Percentiles rank a stretch among this genome's conserved stretches.
Evolutionary conservation across 768 basidiomycete genomes (phyloP).

Genomic region (Collybia sp.): DNA sequence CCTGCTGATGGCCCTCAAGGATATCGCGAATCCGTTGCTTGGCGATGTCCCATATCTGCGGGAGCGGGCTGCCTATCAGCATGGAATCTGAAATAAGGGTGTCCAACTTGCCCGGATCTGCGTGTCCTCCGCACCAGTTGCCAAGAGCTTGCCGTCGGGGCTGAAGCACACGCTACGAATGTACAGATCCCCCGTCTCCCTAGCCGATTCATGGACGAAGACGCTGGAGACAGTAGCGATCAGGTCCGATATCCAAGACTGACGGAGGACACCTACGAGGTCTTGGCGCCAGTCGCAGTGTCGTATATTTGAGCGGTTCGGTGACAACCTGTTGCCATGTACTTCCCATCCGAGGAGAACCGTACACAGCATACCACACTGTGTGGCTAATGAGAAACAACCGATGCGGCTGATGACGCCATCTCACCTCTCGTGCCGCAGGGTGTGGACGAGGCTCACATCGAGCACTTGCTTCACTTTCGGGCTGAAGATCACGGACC

Average conservation of each 20-base stretch:
- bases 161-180: constrained; percentile 91
- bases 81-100: neutral
- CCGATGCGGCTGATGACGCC: neutral
- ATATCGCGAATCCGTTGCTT: constrained; percentile 73
- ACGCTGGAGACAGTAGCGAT: constrained; percentile 39
- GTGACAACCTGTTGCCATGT: constrained; percentile 93
- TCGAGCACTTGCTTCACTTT: constrained; percentile 76
- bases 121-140: constrained; percentile 89
- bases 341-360: constrained; percentile 92
- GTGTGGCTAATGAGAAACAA: neutral
- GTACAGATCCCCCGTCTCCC: constrained; percentile 79
- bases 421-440: constrained; percentile 84
- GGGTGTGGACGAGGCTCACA: constrained; percentile 75
- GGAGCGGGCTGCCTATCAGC: neutral
- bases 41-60: constrained; percentile 88
- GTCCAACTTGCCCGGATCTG: constrained; percentile 65
- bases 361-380: constrained; percentile 82
- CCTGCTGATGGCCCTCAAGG: constrained; percentile 87
- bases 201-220: constrained; percentile 70
- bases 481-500: constrained; percentile 87
- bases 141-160: constrained; percentile 83
- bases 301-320: constrained; percentile 96
- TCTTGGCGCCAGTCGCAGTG: constrained; percentile 80
- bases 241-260: constrained; percentile 1
- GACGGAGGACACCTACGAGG: constrained; percentile 55